Evolutionary conservation across 2,329 filamentous ascomycete genomes (phyloP), one percentile per base, ranked within the genome.

Genomic region (Aaosphaeria pasadenensis): DNA sequence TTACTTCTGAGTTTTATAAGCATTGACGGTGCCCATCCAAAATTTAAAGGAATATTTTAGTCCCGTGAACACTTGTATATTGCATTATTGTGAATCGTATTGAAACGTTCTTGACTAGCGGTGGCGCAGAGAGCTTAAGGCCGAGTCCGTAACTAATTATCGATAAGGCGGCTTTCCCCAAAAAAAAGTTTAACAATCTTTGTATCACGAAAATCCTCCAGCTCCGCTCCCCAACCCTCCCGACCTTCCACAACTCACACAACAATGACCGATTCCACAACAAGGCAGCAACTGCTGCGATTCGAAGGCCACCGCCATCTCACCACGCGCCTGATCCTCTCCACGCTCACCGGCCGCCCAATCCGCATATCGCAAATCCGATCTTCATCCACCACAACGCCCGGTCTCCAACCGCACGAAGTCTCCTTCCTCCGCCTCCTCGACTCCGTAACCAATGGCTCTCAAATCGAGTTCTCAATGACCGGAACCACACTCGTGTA

Each of bases 311-410:
- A 96, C 70, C 85, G 87, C 60, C 84, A 87, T 58, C 86, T 99
- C 52, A 80, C 88, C 33, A 85, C 90, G 59, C 89, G 94, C 45
- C 85, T 99, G 40, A 83, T 95, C 40, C 85, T 99, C 46, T 85
- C 94, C 17, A 97, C 94, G 2, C 83, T 99, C 52, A 96, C 91
- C 53, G 94, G 94, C 58, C 84, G 87, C 35, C 85, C 94, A 2
- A 77, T 97, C 47, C 91, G 92, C 73, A 92, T 99, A 68, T 94
- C 92, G 45, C 88, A 94, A 72, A 97, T 99, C 74, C 89, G 94
- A 63, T 85, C 89, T 56, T 84, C 87, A 11, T 96, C 90, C 39
- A 86, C 88, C 42, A 91, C 89, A 38, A 86, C 88, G 61, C 91
- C 94, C 1, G 94, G 94, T 62, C 87, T 99, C 46, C 87, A 89